Evolutionary conservation across 2,329 filamentous ascomycete genomes (phyloP), one percentile per base, ranked within the genome.

Genomic region (Fonsecaea nubica): DNA sequence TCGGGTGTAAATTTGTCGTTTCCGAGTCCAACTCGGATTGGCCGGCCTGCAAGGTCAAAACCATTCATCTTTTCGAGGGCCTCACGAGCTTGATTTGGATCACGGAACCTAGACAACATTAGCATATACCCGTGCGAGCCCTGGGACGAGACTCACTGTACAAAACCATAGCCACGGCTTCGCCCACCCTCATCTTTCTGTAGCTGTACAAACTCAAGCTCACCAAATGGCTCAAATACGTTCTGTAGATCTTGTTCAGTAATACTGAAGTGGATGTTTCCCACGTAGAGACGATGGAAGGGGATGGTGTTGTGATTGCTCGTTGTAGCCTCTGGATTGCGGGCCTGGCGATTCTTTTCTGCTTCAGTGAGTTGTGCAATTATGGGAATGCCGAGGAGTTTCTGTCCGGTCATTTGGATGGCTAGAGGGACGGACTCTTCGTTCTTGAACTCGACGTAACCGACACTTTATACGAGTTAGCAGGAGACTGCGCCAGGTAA

Each of bases 1-100:
- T 98, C 95, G 76, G 93, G 91, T 81, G 93, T 98, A 82, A 98
- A 98, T 88, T 98, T 98, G 91, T 99, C 95, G 84, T 97, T 99
- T 81, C 95, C 95, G 83, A 99, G 92, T 80, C 95, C 95, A 80
- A 99, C 96, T 78, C 95, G 93, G 79, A 99, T 98, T 71, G 93
- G 93, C 78, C 95, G 93, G 80, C 93, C 93, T 75, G 95, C 95
- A 74, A 99, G 89, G 81, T 98, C 95, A 82, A 98, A 99, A 71
- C 94, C 93, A 81, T 99, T 99, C 94, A 99, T 97, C 82, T 97
- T 97, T 80, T 97, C 93, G 71, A 99, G 85, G 69, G 95, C 96
- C 79, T 97, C 92, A 77, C 94, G 92, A 76, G 95, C 95, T 80
- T 97, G 89, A 71, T 88, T 88, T 66, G 94, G 93, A 76, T 98